Evolutionary conservation across 192 early-diverging fungal species (phyloP).

Genomic region (Coemansia sp.): DNA sequence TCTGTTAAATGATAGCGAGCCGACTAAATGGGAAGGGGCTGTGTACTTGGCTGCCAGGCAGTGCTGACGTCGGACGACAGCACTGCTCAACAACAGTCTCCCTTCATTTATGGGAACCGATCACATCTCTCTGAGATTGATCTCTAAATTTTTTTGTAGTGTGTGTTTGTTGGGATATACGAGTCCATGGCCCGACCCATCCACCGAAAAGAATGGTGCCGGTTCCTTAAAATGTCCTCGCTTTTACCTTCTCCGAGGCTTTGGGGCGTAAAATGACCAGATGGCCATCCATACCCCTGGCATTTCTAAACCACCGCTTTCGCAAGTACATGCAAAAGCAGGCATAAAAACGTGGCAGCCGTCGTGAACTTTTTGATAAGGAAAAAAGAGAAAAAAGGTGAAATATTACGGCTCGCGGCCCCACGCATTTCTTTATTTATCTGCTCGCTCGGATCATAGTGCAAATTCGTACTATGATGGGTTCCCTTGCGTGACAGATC

Average conservation of each 20-base stretch:
- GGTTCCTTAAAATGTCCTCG: slow-evolving; percentile 41
- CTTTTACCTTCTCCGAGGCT: slow-evolving; percentile 50
- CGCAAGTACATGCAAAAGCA: not conserved
- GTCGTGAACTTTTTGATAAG: slow-evolving; percentile 34
- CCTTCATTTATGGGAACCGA: too few species aligned
- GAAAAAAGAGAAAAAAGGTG: slow-evolving; percentile 2
- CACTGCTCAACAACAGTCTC: too few species aligned
- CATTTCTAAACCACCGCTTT: slow-evolving; percentile 36
- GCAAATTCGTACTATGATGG: not conserved
- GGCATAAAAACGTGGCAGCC: slow-evolving; percentile 46
- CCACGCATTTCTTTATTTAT: not conserved
- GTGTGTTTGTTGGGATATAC: slow-evolving; percentile 13
- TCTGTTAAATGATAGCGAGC: not conserved
- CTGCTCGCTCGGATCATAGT: not conserved
- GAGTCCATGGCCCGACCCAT: slow-evolving; percentile 38
- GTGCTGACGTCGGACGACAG: too few species aligned
- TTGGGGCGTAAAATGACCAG: slow-evolving; percentile 6
- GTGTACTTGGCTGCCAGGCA: too few species aligned
- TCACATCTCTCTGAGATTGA: too few species aligned
- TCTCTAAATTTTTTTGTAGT: too few species aligned
- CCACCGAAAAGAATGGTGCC: slow-evolving; percentile 16
- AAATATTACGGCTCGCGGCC: too few species aligned
- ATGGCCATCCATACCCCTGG: slow-evolving; percentile 14
- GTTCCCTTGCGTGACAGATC: not conserved
- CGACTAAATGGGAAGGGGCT: too few species aligned